Base-by-base conservation (phyloP, 2,329 filamentous ascomycete genomes). In the Fusarium dlaminii region DNA sequence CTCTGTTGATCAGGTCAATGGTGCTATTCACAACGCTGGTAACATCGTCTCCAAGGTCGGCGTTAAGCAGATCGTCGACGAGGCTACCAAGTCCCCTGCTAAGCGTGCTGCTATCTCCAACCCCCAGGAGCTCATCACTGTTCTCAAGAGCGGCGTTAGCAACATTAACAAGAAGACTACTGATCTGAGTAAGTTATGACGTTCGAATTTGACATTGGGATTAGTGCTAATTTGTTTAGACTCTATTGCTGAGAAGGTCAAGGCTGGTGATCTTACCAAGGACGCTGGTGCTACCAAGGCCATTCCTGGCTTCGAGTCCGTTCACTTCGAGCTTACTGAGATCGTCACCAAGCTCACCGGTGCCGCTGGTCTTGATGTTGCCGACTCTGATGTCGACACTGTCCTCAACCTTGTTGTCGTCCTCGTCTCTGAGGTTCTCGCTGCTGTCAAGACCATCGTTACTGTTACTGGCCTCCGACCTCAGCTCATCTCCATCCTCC, bases 401-500 rank as follows among this genome's bases (percentile, higher is more conserved):
- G 58, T 79, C n/a, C 69, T 78, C 18, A 61, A 22, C 66, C 55
- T 78, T 36, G 76, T 78, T 30, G 49, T 56, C n/a, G 54, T 48
- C 29, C 75, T 80, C 22, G 55, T 77, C 40, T 49, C 55, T 20
- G 56, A 61, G 39, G 56, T 80, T 27, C 65, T 80, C 48, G 40
- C 70, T 58, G 70, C 68, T 55, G 78, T 79, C 67, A 76, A 76
- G 68, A 42, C 52, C 49, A 61, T 80, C 18, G 63, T 79, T 45
- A 69, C 66, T 20, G 66, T 74, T 36, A 68, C 76, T 22, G 79
- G 79, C 48, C 72, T 80, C 71, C 64, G 34, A 24, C 68, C 76
- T 37, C 66, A 75, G 65, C 75, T 80, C 55, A 60, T 59, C 68
- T 76, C 77, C 24, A 46, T 80, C 65, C 74, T 80, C 49, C 70